Evolutionary conservation across 2,329 filamentous ascomycete species (phyloP).

Genomic region (Pseudogymnoascus sp.): DNA sequence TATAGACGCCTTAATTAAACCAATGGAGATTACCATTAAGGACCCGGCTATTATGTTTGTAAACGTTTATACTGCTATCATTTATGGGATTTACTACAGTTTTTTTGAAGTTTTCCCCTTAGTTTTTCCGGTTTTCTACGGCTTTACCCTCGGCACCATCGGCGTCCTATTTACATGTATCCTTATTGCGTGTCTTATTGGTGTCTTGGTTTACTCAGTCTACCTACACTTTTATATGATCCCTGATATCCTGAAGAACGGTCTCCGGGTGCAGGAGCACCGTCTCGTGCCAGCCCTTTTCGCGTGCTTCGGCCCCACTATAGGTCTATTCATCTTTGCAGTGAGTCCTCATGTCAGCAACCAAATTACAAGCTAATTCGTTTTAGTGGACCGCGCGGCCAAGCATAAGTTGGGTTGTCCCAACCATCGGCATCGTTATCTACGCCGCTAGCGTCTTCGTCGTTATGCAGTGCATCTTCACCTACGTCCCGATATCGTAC

Average conservation of each 20-base stretch:
- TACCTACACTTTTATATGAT: constrained; percentile 48
- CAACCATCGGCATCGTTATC: constrained; percentile 50
- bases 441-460: constrained; percentile 47
- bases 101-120: constrained; percentile 62
- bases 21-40: constrained; percentile 51
- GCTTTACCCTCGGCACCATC: constrained; percentile 50
- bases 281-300: constrained; percentile 49
- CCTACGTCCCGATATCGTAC: constrained; percentile 51
- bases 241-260: constrained; percentile 41
- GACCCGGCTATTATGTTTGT: constrained; percentile 57
- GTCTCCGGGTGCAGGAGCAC: constrained; percentile 46
- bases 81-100: constrained; percentile 55
- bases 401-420: constrained; percentile 46
- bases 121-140: constrained; percentile 53
- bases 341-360: too few relatives aligned
- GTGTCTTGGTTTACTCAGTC: constrained; percentile 39
- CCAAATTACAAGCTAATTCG: too few relatives aligned
- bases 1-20: constrained; percentile 52
- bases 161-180: constrained; percentile 56
- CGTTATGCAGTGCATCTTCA: constrained; percentile 53
- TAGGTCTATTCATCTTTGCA: constrained; percentile 56
- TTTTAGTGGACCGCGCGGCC: constrained; percentile 41
- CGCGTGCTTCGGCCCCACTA: constrained; percentile 45
- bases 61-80: constrained; percentile 53
- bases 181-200: constrained; percentile 48